These are phyloP conservation scores for Colletotrichum tofieldiae DNA, from an alignment of 2,329 filamentous ascomycete genomes.

Conservation along the genomic window DNA sequence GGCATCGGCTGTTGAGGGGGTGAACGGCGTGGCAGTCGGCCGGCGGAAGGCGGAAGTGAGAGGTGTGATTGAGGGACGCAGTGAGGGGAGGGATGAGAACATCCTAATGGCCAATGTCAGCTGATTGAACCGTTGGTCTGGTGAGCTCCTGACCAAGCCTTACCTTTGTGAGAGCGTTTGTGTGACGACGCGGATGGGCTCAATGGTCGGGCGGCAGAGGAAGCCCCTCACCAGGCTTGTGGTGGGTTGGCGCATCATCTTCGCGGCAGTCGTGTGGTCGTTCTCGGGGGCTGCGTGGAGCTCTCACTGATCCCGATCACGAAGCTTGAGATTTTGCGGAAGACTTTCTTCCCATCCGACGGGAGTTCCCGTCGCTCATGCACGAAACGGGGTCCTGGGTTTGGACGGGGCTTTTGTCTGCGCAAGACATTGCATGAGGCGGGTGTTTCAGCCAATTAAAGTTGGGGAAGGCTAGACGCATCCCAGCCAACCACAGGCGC, in stretches of 20 bases:
- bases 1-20: constrained; percentile 47
- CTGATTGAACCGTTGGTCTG: background rate
- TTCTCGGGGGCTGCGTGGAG: constrained; percentile 13
- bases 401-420: constrained; percentile 1
- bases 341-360: constrained; percentile 34
- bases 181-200: background rate
- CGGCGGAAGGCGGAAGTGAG: constrained; percentile 52
- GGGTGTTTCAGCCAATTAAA: constrained; percentile 36
- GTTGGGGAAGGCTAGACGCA: constrained; percentile 1
- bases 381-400: constrained; percentile 20
- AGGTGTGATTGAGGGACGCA: constrained; percentile 63
- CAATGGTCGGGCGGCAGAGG: constrained; percentile 16
- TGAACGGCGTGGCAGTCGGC: constrained; percentile 51
- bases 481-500: constrained; percentile 24
- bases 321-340: constrained; percentile 33
- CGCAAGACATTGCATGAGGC: constrained; percentile 16
- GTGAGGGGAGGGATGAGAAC: constrained; percentile 65
- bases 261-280: constrained; percentile 18
- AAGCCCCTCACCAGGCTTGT: constrained; percentile 23
- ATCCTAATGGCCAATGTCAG: constrained; percentile 52
- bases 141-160: background rate
- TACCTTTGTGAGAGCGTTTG: constrained; percentile 32
- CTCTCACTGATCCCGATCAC: constrained; percentile 16
- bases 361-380: constrained; percentile 30
- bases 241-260: constrained; percentile 42